phyloP scores from a whole-genome alignment of 2,329 filamentous ascomycete species.

The Xylariaceae sp. region DNA sequence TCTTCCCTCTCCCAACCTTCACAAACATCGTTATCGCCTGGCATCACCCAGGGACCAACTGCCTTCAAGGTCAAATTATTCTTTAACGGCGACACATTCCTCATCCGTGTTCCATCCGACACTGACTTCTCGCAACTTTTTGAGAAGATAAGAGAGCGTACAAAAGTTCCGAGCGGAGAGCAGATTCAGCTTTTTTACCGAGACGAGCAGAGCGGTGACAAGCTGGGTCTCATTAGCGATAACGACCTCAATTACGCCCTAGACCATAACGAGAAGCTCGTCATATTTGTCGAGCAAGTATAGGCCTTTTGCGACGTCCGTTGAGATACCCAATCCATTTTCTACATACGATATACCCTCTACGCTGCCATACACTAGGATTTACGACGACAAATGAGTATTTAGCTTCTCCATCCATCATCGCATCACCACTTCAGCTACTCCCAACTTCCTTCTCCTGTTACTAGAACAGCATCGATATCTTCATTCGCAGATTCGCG shows the following conservation, averaged over 20 bases:
- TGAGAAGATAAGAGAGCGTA: constrained; percentile 78
- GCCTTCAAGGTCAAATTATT: constrained; percentile 93
- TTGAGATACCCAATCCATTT: constrained; percentile 13
- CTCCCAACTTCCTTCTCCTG: too few species aligned
- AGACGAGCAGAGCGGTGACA: constrained; percentile 74
- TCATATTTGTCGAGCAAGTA: constrained; percentile 63
- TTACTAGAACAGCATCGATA: too few species aligned
- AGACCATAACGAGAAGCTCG: constrained; percentile 80
- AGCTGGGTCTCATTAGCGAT: constrained; percentile 71
- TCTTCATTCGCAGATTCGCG: not conserved
- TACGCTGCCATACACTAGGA: constrained; percentile 14
- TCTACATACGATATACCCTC: constrained; percentile 24
- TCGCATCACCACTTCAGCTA: not conserved
- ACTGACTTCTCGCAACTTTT: constrained; percentile 74
- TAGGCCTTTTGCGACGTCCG: constrained; percentile 23
- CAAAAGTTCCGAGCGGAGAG: constrained; percentile 67
- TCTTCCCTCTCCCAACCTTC: constrained; percentile 49
- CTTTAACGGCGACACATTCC: constrained; percentile 87
- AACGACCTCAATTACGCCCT: constrained; percentile 77
- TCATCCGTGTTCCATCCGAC: constrained; percentile 80
- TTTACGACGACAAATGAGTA: constrained; percentile 14
- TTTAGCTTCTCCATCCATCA: constrained; percentile 6
- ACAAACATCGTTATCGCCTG: constrained; percentile 52
- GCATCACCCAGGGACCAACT: constrained; percentile 40
- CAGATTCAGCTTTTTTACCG: constrained; percentile 78